Base-by-base conservation (phyloP, 495 filamentous ascomycete genomes). In the Aspergillus homomorphus region DNA sequence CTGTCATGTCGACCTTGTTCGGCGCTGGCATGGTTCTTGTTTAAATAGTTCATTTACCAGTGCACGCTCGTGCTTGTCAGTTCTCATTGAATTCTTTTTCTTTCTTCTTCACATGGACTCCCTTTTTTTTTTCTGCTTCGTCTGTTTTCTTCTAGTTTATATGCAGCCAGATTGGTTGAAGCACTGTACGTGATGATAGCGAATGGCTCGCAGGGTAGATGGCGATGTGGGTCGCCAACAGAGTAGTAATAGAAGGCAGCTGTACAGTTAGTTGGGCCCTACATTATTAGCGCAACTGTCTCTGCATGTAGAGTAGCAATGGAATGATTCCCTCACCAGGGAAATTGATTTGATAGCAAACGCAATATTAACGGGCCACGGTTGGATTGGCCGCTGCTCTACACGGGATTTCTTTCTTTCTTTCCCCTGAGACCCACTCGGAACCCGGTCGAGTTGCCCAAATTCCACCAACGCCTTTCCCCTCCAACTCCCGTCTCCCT, bases 1-100 rank as follows among this genome's bases (percentile, higher is more conserved):
- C 84, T 18, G 60, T 82, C 8, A 46, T 80, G 21, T 87, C 87
- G 49, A 84, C 84, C 20, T 53, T 92, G 20, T 75, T 87, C 45
- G 89, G 89, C 30, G 84, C 87, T 30, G 67, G 85, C 41, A 64
- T 92, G 6, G 44, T 79, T 49, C 55, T 79, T 20, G 58, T 73
- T 64, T 79, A 72, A 74, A 58, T 24, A 45, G 54, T 51, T 26
- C 23, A 9, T 7, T 12, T 9, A 38, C 6, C 33, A 9, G 33
- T 7, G 33, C 33, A 38, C 15, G 33, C 33, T 38, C 33, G 2
- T 38, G 33, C 33, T 28, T 28, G 26, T 28, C 5, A 38, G 15
- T 38, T 38, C 33, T 38, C 54, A 50, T 61, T 45, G 14, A 41
- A 26, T 44, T 43, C 42, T 56, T 59, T 56, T 43, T 45, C 41